A percentile compares a stretch with the other conserved stretches of the same genome.
These are phyloP conservation scores for Leccinum angustisporum DNA, from an alignment of 1,284 basidiomycete species.

Conservation along the genomic window DNA sequence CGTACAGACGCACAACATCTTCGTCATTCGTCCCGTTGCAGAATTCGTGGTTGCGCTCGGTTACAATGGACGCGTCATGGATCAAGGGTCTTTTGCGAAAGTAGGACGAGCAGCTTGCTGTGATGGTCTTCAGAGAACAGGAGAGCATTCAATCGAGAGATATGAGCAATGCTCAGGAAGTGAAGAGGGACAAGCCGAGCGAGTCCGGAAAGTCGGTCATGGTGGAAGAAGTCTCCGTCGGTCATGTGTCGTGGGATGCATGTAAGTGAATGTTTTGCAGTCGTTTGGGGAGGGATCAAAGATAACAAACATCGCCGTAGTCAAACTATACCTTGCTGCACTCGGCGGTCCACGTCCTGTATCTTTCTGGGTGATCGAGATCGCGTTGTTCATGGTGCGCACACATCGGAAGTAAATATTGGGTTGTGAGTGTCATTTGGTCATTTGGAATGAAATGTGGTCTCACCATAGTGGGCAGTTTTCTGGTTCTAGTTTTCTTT, in stretches of 20 bases:
- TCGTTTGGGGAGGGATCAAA: neutral
- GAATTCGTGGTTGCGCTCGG: neutral
- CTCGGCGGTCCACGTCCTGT: neutral
- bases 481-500: neutral
- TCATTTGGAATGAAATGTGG: neutral
- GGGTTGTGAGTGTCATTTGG: neutral
- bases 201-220: neutral
- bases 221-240: neutral
- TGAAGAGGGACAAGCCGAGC: neutral
- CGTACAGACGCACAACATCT: neutral
- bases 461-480: neutral
- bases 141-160: neutral
- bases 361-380: neutral
- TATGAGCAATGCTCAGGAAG: neutral
- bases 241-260: constrained; percentile 2
- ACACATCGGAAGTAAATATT: constrained; percentile 1
- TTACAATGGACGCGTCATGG: neutral
- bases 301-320: neutral
- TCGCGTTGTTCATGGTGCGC: neutral
- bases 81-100: neutral
- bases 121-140: neutral
- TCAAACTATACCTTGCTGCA: constrained; percentile 1
- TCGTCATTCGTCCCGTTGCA: neutral
- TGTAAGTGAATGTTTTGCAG: neutral
- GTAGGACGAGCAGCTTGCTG: neutral